Evolutionary conservation across 106 monocot species (phyloP), one percentile per base, ranked within the genome.

Genomic region (Gastrodia elata): DNA sequence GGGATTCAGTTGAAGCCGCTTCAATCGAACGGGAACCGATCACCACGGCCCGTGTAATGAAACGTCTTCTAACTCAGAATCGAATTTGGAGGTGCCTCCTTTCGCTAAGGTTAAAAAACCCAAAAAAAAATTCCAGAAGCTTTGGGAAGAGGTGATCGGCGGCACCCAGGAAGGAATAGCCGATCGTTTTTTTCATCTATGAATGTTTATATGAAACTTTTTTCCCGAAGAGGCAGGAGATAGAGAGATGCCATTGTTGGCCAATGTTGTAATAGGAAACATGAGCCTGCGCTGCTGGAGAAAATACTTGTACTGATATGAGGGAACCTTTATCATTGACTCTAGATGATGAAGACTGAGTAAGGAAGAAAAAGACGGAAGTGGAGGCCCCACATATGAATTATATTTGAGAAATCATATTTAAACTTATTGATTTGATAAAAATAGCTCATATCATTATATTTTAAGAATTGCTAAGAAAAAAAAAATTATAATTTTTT

Each of bases 321-420:
- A 52, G 22, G 52, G 52, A 52, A 61, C 11, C 61, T 61, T 61
- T 28, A 30, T 32, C 30, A 30, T 61, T 61, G 61, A 61, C 61
- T 61, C 32, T 61, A 32, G 2, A 32, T 13, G 61, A 32, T 30
- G 61, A 61, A 27, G 61, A 61, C 61, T 3, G 57, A n/a, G n/a
- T n/a, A n/a, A n/a, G 14, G 46, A 58, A 26, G 57, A 26, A 27
- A 26, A 56, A 56, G 13, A 27, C 4, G 61, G 13, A 61, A 30
- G 7, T 10, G 61, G 32, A 32, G 61, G 3, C 27, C 3, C 27
- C 14, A 61, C 27, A 11, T 15, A 11, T 15, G 61, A 61, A 33
- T 61, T 30, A 27, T n/a, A n/a, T n/a, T n/a, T n/a, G n/a, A n/a
- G n/a, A n/a, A n/a, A n/a, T n/a, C n/a, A n/a, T n/a, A n/a, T n/a